Evolutionary conservation across 768 basidiomycete genomes (phyloP), one percentile per base, ranked within the genome.

Genomic region (Suillus placidus): DNA sequence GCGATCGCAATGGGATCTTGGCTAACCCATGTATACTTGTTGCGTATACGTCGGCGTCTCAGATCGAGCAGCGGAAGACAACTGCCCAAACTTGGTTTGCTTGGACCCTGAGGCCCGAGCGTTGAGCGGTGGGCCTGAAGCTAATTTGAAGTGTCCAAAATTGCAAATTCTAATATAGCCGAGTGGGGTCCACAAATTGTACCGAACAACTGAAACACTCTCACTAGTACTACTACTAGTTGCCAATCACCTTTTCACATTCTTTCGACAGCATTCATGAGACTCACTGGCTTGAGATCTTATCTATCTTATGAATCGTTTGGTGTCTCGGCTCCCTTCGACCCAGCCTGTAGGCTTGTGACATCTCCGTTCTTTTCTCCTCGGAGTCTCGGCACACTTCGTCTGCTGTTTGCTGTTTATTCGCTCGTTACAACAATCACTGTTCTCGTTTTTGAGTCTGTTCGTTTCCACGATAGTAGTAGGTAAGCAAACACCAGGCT

Each of bases 341-440:
- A 84, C 71, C 70, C 74, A 1, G 63, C 72, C 4, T 76, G 74
- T 64, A 65, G 70, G 62, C 71, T 79, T 66, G 83, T 83, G 64
- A 81, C 84, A 5, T 81, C 80, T 0, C 76, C 78, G 16, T 66
- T 66, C 69, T 68, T 88, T 62, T 76, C 82, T 4, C 81, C 87
- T 16, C 26, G 68, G 18, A 65, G 72, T 26, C 80, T 90, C 37
- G 86, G 81, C 1, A 62, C 63, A 5, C 66, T 87, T 38, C 81
- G 89, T 51, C 70, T 84, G 35, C 63, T 81, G 3, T 68, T 90
- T 35, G 88, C 85, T 0, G 55, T 83, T 1, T 91, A 88, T 68
- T 79, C 83, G 0, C 74, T 87, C 52, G 61, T 80, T 52, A 30
- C 68, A 79, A 5, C 62, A 84, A 55, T 79, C 80, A 51, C 78